Base-by-base conservation (phyloP, 2,329 filamentous ascomycete species). In the Aspergillus candidus region DNA sequence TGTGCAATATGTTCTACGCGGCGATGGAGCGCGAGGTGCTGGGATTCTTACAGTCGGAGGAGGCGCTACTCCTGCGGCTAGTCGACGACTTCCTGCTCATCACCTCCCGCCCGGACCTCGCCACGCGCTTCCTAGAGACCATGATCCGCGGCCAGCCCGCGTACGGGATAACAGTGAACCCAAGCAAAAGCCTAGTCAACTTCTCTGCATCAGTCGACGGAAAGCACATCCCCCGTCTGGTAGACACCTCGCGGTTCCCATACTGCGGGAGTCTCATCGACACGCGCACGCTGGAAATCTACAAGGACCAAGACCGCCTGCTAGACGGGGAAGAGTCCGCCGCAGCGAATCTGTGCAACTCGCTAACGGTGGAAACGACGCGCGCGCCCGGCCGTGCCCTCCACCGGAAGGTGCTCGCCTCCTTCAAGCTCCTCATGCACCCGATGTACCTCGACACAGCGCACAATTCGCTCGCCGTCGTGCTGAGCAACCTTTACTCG, bases 1-100 rank as follows among this genome's bases (percentile, higher is more conserved):
- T 98, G 4, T 97, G 93, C 73, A 97, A 89, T 67, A 91, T 94
- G 67, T 96, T 97, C 65, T 98, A 98, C 61, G 90, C 87, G 5
- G 82, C 93, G 50, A 77, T 97, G 1, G 93, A 98, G 65, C 68
- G 68, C 6, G 74, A 81, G 18, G 71, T 83, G 11, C 72, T 97
- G 2, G 61, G 59, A 0, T 97, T 96, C 59, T 67, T 93, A 2
- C 55, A 72, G 12, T 58, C 68, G 0, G 59, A 65, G n/a, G 71
- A 83, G 30, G 83, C 78, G 38, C 66, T 96, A 3, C 72, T 98
- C 6, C 66, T 97, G 41, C 78, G 93, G 12, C 75, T 96, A 8
- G 87, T 94, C 34, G 93, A 98, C 55, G 93, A 98, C 58, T 98
- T 97, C 55, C 72, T 97, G 4, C 78, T 98, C 36, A 83, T 98